Percentiles rank a stretch among this genome's conserved stretches.
phyloP scores from a whole-genome alignment of 371 early-diverging fungal genomes.

The Batkoa obscura region DNA sequence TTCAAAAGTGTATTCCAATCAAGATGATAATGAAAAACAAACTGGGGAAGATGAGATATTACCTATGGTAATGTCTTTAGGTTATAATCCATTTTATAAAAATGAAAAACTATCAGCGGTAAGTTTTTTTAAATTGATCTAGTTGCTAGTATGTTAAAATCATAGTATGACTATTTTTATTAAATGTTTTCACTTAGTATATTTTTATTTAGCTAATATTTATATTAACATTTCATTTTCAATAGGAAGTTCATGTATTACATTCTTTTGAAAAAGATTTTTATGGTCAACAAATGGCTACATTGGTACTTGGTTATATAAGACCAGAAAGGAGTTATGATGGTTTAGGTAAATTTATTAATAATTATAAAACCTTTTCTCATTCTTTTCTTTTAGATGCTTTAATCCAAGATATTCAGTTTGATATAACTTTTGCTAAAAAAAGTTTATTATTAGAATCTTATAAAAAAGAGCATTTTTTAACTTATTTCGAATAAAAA shows the following conservation, averaged over 20 bases:
- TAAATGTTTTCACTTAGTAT: too few species aligned
- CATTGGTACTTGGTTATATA: conserved; percentile 73
- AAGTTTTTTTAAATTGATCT: conserved; percentile 11
- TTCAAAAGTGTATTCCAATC: conserved; percentile 38
- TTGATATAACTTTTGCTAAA: conserved; percentile 66
- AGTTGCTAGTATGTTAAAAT: background rate
- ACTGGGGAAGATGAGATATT: conserved; percentile 23
- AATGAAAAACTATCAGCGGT: conserved; percentile 87
- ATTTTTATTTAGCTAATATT: too few species aligned
- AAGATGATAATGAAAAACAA: conserved; percentile 10
- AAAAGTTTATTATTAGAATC: conserved; percentile 21
- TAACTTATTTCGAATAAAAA: background rate
- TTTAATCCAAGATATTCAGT: conserved; percentile 75
- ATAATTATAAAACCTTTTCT: background rate
- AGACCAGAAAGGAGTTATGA: conserved; percentile 80
- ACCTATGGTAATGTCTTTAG: conserved; percentile 95
- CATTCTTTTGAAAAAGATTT: conserved; percentile 74
- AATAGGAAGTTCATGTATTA: conserved; percentile 85
- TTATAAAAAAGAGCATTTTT: background rate
- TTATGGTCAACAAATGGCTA: conserved; percentile 64
- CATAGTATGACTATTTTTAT: too few species aligned
- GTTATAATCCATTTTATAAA: conserved; percentile 97
- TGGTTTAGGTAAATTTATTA: conserved; percentile 35
- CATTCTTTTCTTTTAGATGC: conserved; percentile 31
- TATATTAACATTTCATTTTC: background rate